These are phyloP conservation scores for Cicer bijugum DNA, from an alignment of 306 rosid genomes.

Conservation along the genomic window DNA sequence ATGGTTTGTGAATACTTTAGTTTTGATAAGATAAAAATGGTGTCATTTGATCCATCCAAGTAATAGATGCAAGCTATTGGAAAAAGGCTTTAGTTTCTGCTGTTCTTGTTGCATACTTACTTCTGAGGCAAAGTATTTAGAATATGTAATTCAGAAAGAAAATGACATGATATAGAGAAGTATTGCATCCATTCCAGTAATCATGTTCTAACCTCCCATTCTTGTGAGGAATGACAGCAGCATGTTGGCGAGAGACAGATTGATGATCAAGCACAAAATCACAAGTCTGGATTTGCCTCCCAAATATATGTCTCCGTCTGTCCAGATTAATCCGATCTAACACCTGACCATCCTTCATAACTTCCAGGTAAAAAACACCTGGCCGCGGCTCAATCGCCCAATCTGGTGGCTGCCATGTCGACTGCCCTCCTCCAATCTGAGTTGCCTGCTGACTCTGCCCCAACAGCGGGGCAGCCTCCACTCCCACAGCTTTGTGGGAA, in stretches of 20 bases:
- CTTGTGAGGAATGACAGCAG: constrained; percentile 93
- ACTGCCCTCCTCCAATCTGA: constrained; percentile 88
- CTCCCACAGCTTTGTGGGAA: constrained; percentile 52
- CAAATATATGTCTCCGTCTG: constrained; percentile 71
- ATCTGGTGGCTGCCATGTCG: constrained; percentile 94
- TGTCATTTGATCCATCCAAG: background rate
- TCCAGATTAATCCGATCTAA: constrained; percentile 75
- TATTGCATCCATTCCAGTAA: constrained; percentile 23
- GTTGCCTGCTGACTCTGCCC: constrained; percentile 69
- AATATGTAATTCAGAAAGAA: constrained; percentile 7
- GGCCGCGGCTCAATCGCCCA: constrained; percentile 96
- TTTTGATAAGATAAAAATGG: background rate
- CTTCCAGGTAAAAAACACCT: constrained; percentile 83
- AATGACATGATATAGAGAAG: background rate
- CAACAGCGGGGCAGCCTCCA: constrained; percentile 70
- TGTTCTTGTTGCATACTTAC: background rate
- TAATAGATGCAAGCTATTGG: background rate
- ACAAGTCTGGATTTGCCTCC: constrained; percentile 84
- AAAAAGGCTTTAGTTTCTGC: background rate
- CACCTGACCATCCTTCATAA: constrained; percentile 85
- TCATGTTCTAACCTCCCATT: constrained; percentile 78
- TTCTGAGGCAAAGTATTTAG: constrained; percentile 12
- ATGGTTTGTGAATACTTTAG: background rate
- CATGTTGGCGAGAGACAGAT: constrained; percentile 98
- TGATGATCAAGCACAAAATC: constrained; percentile 95